Evolutionary conservation across 805 yeast species (phyloP).

Genomic region (Metschnikowia lunata): DNA sequence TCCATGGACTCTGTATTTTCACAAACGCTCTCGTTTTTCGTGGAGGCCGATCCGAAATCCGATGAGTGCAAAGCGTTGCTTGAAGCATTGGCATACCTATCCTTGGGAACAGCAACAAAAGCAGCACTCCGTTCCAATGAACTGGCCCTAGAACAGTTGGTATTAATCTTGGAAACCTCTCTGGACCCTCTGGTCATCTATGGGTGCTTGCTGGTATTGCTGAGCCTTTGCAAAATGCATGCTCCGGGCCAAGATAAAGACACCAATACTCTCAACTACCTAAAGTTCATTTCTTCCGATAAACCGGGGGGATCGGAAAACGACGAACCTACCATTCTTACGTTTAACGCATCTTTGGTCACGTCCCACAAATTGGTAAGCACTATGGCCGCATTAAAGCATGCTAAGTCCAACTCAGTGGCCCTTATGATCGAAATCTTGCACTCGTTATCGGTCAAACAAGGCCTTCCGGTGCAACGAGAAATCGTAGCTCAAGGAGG

Average conservation of each 20-base stretch:
- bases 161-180: conserved; percentile 13
- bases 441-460: conserved; percentile 29
- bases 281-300: conserved; percentile 29
- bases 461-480: conserved; percentile 22
- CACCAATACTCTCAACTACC: conserved; percentile 29
- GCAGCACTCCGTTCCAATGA: conserved; percentile 11
- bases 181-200: conserved; percentile 22
- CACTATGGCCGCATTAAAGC: conserved; percentile 5
- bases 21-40: conserved; percentile 4
- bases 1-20: conserved; percentile 10
- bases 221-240: conserved; percentile 35
- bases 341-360: conserved; percentile 29
- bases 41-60: not conserved
- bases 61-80: conserved; percentile 2
- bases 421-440: conserved; percentile 25
- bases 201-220: conserved; percentile 40
- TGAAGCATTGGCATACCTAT: conserved; percentile 15
- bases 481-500: conserved; percentile 47
- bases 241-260: conserved; percentile 24
- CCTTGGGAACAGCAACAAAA: conserved; percentile 11
- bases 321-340: conserved; percentile 21
- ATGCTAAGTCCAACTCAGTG: conserved; percentile 2
- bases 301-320: conserved; percentile 18
- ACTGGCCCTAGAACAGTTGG: conserved; percentile 10
- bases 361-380: conserved; percentile 21